phyloP scores from a whole-genome alignment of 164 flowering plant genomes.

The Magnolia kwangsiensis region DNA sequence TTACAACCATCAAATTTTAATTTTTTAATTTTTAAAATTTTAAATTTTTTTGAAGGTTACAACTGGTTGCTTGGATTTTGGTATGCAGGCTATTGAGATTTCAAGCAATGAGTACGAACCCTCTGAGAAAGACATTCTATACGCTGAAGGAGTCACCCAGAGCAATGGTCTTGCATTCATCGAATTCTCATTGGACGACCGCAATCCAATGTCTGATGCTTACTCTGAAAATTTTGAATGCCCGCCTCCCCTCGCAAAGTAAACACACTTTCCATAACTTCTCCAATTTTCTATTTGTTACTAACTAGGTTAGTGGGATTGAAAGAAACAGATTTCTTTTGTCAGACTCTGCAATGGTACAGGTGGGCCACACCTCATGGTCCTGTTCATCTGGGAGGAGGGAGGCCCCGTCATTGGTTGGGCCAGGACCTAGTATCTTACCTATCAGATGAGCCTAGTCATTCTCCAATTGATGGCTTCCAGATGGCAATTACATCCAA shows the following conservation, averaged over 20 bases:
- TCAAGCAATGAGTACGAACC: constrained; percentile 46
- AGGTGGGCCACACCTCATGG: neutral
- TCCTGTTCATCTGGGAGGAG: neutral
- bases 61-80: neutral
- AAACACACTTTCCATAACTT: constrained; percentile 1
- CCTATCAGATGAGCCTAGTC: neutral
- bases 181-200: constrained; percentile 37
- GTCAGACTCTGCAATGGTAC: neutral
- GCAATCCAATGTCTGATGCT: constrained; percentile 31
- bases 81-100: constrained; percentile 36
- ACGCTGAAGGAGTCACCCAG: constrained; percentile 42
- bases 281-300: neutral
- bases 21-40: too few relatives aligned
- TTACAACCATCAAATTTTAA: neutral
- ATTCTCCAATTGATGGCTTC: neutral
- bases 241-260: constrained; percentile 32
- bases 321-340: neutral
- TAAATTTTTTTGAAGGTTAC: neutral
- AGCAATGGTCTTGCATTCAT: constrained; percentile 35
- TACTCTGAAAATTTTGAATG: constrained; percentile 30
- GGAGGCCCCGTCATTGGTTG: neutral
- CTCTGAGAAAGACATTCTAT: constrained; percentile 40
- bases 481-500: neutral
- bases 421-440: neutral
- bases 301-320: neutral